Base-by-base conservation (phyloP, 2,329 filamentous ascomycete genomes). In the Trichoderma breve region DNA sequence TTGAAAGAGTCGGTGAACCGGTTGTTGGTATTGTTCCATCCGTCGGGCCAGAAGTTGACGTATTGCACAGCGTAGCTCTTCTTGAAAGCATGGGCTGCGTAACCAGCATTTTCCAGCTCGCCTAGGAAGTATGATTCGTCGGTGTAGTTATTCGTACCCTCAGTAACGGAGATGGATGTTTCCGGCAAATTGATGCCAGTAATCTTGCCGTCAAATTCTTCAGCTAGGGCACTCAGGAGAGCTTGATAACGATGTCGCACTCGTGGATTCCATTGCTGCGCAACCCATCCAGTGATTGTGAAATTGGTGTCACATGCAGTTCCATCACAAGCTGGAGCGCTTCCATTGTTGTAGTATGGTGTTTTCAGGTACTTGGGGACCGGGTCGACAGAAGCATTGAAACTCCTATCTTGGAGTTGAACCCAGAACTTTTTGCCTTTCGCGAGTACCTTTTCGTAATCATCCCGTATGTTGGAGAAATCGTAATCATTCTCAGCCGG, bases 381-480 rank as follows among this genome's bases (percentile, higher is more conserved):
- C 15, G 74, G 73, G 30, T 74, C 73, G 51, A 67, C 68, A 6
- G 28, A 11, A 18, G 43, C 4, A 30, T 47, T 43, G 36, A 76
- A 76, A 11, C 61, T 74, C 6, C 75, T 66, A 60, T 76, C 75
- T 39, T 76, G 75, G 6, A 76, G 55, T 57, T 76, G 75, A 21
- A 76, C 34, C 75, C 75, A 76, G 39, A 76, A 39, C 64, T 76
- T 71, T 64, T 76, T 76, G 66, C 72, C 73, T 47, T 71, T 72
- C 74, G 73, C 70, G 64, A 53, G 24, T 70, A 73, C 73, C 30
- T 66, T 85, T 84, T 71, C 32, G 30, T 82, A 80, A 73, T 75
- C 73, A 15, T 24, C 1, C 7, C 34, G 1, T 14, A 70, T 21
- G 36, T 1, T 14, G 32, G 67, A 53, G 39, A 70, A 70, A n/a